These are phyloP conservation scores for Acanthamoeba sp. DNA, from an alignment of 208 protist genomes.

Conservation along the genomic window DNA sequence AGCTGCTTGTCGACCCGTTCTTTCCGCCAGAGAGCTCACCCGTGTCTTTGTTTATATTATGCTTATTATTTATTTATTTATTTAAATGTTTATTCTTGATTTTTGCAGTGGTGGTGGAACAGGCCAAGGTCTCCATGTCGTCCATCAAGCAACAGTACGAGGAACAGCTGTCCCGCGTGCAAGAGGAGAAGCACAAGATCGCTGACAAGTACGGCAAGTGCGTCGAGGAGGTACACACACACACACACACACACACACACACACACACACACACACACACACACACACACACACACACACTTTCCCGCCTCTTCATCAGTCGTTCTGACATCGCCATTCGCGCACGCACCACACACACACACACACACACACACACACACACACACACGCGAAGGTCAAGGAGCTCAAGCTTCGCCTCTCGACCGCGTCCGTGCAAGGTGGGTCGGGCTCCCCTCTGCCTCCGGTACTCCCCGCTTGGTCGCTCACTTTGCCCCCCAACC, in stretches of 20 bases:
- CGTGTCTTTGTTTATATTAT: too few species aligned
- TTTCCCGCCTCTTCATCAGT: too few species aligned
- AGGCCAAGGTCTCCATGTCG: constrained; percentile 1
- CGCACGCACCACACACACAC: too few species aligned
- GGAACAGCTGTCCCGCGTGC: background rate
- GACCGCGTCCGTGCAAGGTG: background rate
- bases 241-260: too few species aligned
- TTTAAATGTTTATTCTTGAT: background rate
- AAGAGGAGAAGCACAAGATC: constrained; percentile 10
- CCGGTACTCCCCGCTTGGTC: background rate
- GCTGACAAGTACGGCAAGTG: constrained; percentile 11
- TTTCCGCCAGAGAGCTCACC: too few species aligned
- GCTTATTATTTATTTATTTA: background rate
- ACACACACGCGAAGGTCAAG: background rate
- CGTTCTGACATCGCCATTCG: background rate
- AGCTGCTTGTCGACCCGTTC: background rate
- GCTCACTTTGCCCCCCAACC: too few species aligned
- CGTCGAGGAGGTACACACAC: background rate
- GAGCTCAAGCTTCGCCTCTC: background rate
- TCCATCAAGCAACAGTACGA: constrained; percentile 1
- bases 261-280: background rate
- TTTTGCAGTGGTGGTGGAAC: background rate
- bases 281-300: too few species aligned
- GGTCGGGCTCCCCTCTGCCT: background rate
- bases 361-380: background rate